These are phyloP conservation scores for Ogataea zsoltii DNA, from an alignment of 805 yeast genomes.

Conservation along the genomic window DNA sequence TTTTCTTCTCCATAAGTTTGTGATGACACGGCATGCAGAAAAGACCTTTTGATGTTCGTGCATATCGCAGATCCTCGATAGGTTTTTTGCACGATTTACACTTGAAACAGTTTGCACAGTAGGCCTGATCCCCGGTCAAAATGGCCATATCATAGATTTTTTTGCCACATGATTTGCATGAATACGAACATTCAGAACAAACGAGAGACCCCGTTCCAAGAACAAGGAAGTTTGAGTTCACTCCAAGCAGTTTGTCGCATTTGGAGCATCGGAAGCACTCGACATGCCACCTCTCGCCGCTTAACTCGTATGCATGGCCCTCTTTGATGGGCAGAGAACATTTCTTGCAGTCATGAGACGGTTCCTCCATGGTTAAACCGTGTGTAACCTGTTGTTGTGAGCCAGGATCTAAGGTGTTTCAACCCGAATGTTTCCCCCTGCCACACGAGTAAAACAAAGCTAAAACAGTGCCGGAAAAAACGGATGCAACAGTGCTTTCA, in stretches of 20 bases:
- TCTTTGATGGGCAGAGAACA: conserved; percentile 64
- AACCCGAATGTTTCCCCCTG: not conserved
- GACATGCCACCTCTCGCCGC: conserved; percentile 95
- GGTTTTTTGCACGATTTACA: conserved; percentile 85
- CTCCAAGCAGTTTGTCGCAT: conserved; percentile 75
- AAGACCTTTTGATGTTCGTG: conserved; percentile 88
- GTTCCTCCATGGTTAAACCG: conserved; percentile 14
- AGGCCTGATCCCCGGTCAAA: conserved; percentile 92
- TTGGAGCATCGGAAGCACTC: conserved; percentile 89
- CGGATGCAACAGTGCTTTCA: not conserved
- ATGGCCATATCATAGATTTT: conserved; percentile 93
- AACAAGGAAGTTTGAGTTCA: conserved; percentile 86
- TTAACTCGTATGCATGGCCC: conserved; percentile 94
- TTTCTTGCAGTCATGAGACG: conserved; percentile 31
- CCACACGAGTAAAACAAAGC: not conserved
- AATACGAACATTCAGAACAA: conserved; percentile 90
- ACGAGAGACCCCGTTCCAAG: conserved; percentile 90
- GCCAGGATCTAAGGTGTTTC: no score
- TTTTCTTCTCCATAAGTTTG: conserved; percentile 72
- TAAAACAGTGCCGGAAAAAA: no score
- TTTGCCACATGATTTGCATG: conserved; percentile 80
- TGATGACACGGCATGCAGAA: conserved; percentile 95
- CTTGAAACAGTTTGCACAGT: conserved; percentile 85
- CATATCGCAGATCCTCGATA: conserved; percentile 87
- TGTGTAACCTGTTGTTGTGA: no score